These are phyloP conservation scores for Pythium myriotylum DNA, from an alignment of 352 stramenopile species.

Conservation along the genomic window DNA sequence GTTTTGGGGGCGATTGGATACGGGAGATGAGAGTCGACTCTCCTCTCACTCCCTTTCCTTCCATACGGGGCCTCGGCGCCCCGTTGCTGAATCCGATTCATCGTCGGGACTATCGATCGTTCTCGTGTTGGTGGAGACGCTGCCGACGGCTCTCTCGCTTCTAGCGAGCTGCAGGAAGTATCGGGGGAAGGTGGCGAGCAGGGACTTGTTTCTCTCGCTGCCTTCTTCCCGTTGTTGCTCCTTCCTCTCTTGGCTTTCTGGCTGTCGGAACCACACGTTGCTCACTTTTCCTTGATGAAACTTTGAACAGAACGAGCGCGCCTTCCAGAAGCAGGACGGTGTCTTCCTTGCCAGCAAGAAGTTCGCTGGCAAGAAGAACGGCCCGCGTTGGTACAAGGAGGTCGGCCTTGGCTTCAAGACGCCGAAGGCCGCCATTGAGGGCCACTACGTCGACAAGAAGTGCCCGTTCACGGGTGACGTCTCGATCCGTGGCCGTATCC, in stretches of 20 bases:
- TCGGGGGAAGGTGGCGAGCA: not conserved
- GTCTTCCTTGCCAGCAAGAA: constrained; percentile 98
- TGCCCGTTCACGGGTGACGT: constrained; percentile 99
- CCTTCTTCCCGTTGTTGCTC: not conserved
- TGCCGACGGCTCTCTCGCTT: not conserved
- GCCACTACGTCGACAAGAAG: constrained; percentile 99
- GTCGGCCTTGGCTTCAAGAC: constrained; percentile 99
- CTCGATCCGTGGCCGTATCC: constrained; percentile 97
- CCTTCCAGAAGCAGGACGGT: constrained; percentile 99
- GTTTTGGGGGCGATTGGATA: constrained; percentile 2
- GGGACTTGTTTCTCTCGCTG: not conserved
- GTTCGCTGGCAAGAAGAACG: constrained; percentile 93
- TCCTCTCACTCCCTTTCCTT: too few species aligned
- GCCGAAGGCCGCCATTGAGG: constrained; percentile 93
- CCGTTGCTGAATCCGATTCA: constrained; percentile 27
- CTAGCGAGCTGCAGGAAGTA: constrained; percentile 1
- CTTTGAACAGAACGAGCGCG: constrained; percentile 93
- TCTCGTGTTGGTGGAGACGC: constrained; percentile 10
- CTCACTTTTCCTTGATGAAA: constrained; percentile 7
- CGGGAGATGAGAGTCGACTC: not conserved
- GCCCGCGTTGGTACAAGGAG: constrained; percentile 96
- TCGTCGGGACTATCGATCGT: constrained; percentile 34
- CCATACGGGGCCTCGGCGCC: not conserved
- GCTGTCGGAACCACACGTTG: not conserved
- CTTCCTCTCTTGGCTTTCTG: constrained; percentile 1